Evolutionary conservation across 495 filamentous ascomycete species (phyloP).

Genomic region (Trichoderma reesei): DNA sequence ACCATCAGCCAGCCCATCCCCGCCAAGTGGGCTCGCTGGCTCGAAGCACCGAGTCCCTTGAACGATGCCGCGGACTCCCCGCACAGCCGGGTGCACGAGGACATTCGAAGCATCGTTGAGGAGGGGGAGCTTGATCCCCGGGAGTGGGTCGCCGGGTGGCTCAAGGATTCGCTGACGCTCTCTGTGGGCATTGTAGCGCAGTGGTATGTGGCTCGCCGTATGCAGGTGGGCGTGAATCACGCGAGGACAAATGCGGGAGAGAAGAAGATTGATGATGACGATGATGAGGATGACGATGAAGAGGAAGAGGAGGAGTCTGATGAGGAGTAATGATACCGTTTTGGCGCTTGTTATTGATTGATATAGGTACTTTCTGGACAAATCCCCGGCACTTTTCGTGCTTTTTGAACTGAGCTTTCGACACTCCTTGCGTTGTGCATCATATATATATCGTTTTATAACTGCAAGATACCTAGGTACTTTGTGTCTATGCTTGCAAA

Average conservation of each 20-base stretch:
- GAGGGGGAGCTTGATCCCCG: slow-evolving; percentile 85
- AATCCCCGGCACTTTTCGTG: too few species aligned
- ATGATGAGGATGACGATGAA: slow-evolving; percentile 39
- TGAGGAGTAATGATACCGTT: slow-evolving; percentile 2
- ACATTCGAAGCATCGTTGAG: slow-evolving; percentile 77
- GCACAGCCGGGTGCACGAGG: slow-evolving; percentile 6
- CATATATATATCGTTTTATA: too few species aligned
- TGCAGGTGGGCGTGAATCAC: slow-evolving; percentile 82
- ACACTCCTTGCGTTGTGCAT: too few species aligned
- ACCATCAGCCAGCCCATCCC: slow-evolving; percentile 80
- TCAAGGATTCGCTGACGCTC: slow-evolving; percentile 79
- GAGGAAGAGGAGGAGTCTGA: slow-evolving; percentile 37
- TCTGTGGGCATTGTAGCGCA: slow-evolving; percentile 84
- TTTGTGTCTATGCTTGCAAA: too few species aligned
- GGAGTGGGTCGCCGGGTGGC: slow-evolving; percentile 96
- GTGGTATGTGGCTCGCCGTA: slow-evolving; percentile 85
- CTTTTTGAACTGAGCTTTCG: too few species aligned
- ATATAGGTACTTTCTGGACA: neutral
- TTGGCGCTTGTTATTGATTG: neutral
- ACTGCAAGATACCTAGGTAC: too few species aligned
- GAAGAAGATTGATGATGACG: slow-evolving; percentile 47
- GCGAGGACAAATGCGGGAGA: slow-evolving; percentile 69
- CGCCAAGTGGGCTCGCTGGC: slow-evolving; percentile 78
- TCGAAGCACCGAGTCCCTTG: slow-evolving; percentile 62
- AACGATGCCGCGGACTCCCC: slow-evolving; percentile 27